Percentiles rank a stretch among this genome's conserved stretches.
Conservation (phyloP, 1,139 yeast genomes). For the Candida pseudocylindracea region DNA sequence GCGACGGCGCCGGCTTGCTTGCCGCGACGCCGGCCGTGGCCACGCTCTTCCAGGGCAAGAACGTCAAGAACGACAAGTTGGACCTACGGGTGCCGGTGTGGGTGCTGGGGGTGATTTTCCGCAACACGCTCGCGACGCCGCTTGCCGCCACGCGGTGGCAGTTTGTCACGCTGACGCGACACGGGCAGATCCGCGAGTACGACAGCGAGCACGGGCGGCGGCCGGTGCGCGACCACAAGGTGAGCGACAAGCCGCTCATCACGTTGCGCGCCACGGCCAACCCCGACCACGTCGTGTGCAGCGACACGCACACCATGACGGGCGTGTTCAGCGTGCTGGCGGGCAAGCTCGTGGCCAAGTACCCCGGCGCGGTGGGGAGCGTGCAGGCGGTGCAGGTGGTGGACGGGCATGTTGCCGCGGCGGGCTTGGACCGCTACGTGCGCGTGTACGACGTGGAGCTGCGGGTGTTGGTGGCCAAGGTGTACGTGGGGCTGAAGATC, state of each 20-base stretch:
- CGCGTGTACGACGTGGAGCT: conserved; percentile 45
- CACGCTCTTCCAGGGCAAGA: conserved; percentile 29
- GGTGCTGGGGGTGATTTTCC: conserved; percentile 28
- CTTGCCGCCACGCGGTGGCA: conserved; percentile 10
- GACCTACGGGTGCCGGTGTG: conserved; percentile 50
- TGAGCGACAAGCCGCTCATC: conserved; percentile 24
- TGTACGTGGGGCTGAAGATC: conserved; percentile 59
- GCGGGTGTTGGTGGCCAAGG: conserved; percentile 43
- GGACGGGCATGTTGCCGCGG: conserved; percentile 23
- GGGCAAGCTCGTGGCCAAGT: conserved; percentile 18
- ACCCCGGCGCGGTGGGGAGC: conserved; percentile 22
- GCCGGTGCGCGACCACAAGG: conserved; percentile 27
- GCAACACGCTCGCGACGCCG: conserved; percentile 8
- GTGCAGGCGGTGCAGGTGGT: conserved; percentile 10
- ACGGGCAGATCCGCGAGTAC: conserved; percentile 47
- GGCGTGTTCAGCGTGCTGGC: conserved; percentile 17
- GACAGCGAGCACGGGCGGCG: conserved; percentile 35
- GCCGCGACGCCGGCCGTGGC: conserved; percentile 1
- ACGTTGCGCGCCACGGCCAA: conserved; percentile 13
- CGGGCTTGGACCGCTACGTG: conserved; percentile 74
- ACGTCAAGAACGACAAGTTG: conserved; percentile 43
- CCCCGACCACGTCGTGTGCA: conserved; percentile 19
- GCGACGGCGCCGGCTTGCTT: conserved; percentile 5
- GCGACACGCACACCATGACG: conserved; percentile 33
- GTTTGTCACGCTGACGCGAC: conserved; percentile 41